Evolutionary conservation across 2,329 filamentous ascomycete species (phyloP).

Genomic region (Xylariaceae sp.): DNA sequence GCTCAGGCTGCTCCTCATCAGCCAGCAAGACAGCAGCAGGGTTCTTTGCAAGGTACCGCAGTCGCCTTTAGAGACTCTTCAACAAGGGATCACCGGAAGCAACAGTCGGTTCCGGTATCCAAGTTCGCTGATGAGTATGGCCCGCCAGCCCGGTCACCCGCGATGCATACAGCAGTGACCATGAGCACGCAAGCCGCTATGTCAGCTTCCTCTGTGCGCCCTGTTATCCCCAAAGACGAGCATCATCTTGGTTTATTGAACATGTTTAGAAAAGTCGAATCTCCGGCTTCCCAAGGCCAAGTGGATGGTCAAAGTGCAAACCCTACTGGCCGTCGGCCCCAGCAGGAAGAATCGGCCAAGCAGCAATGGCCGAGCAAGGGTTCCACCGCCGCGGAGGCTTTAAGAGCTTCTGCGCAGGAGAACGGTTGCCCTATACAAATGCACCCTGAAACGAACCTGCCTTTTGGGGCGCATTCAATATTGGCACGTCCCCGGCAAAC

Average conservation of each 20-base stretch:
- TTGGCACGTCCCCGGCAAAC: constrained; percentile 28
- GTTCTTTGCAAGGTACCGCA: too few relatives aligned
- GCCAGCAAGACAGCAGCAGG: too few relatives aligned
- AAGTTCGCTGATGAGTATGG: constrained; percentile 14
- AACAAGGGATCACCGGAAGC: constrained; percentile 9
- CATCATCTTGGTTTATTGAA: constrained; percentile 48
- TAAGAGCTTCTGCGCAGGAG: constrained; percentile 22
- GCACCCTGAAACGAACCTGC: constrained; percentile 34
- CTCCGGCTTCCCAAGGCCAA: constrained; percentile 20
- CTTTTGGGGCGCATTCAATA: constrained; percentile 36
- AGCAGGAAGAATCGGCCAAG: constrained; percentile 10
- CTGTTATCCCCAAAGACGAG: constrained; percentile 25
- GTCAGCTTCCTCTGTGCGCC: constrained; percentile 9
- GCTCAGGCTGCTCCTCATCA: constrained; percentile 2
- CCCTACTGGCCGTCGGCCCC: constrained; percentile 4
- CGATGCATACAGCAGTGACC: constrained; percentile 5
- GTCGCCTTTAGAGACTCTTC: not conserved
- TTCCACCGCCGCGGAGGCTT: constrained; percentile 21
- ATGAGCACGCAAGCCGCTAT: constrained; percentile 11
- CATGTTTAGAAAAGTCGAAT: constrained; percentile 47
- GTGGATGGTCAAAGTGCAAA: constrained; percentile 13
- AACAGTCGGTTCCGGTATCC: constrained; percentile 8
- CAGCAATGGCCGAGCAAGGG: constrained; percentile 14
- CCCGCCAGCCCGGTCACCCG: constrained; percentile 6
- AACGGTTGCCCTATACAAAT: constrained; percentile 28